Conservation (phyloP, 176 grass and related monocot genomes). For the Chloris gayana region DNA sequence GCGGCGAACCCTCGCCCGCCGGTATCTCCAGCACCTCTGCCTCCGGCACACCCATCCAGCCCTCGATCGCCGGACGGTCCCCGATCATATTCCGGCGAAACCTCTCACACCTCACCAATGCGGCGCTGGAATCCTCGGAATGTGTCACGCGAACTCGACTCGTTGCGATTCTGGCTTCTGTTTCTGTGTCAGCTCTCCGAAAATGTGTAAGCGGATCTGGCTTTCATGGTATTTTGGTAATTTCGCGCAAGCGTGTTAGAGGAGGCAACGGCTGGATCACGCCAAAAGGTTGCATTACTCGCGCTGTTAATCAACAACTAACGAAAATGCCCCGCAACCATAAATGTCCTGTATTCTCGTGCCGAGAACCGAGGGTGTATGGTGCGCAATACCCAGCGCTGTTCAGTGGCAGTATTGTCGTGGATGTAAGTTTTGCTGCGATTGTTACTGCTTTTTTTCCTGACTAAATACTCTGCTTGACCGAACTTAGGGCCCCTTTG, state of each 20-base stretch:
- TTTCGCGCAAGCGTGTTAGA: not conserved
- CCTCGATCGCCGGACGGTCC: conserved; percentile 22
- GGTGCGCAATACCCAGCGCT: too few relatives aligned
- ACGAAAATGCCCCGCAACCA: too few relatives aligned
- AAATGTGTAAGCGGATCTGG: not conserved
- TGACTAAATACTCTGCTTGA: too few relatives aligned
- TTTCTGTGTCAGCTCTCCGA: not conserved
- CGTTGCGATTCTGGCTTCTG: not conserved
- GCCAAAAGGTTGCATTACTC: too few relatives aligned
- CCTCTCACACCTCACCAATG: not conserved
- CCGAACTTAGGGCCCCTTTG: too few relatives aligned
- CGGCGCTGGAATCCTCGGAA: not conserved
- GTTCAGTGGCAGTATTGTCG: too few relatives aligned
- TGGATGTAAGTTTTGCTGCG: too few relatives aligned
- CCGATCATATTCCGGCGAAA: not conserved
- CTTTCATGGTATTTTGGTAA: not conserved
- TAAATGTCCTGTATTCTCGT: too few relatives aligned
- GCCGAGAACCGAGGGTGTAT: too few relatives aligned
- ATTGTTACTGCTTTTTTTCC: too few relatives aligned
- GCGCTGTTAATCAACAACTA: too few relatives aligned
- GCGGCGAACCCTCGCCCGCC: conserved; percentile 37
- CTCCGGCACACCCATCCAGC: conserved; percentile 48
- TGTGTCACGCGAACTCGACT: not conserved
- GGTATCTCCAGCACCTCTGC: conserved; percentile 74
- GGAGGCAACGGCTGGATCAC: too few relatives aligned